Evolutionary conservation across 352 stramenopile species (phyloP), one percentile per base, ranked within the genome.

Genomic region (Phytophthora hybrid): DNA sequence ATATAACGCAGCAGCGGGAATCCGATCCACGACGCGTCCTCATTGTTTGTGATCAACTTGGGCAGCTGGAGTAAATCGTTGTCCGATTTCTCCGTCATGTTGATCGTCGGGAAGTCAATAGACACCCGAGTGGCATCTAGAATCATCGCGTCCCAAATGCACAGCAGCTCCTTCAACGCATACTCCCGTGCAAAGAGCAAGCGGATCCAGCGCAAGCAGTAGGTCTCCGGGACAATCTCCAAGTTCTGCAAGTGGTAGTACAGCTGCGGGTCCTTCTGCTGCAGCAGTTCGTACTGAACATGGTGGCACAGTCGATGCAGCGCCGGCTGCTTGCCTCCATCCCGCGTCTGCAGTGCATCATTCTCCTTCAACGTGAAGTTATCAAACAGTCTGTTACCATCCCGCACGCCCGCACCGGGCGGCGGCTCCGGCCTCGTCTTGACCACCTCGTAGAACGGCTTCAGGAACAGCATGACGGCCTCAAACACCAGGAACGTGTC

Each of bases 111-210:
- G 37, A 87, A 91, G 3, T 79, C 37, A 63, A 93, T 77, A 10
- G 53, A 13, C 1, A 63, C 66, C 0, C 84, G 75, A 23, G 37
- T 71, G 1, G 13, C 46, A 34, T 92, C 81, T 39, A 80, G 31
- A 55, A 96, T 88, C 67, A 96, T 86, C 4, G 80, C 86, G 71
- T 93, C 82, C 87, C 89, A 96, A 1, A 96, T 59, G 23, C 69
- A 69, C 13, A 96, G 41, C 3, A 93, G 57, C 26, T 91, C 80
- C 10, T 90, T 73, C 46, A 96, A 79, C 4, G 73, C 74, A 47
- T 90, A 96, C 65, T 96, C 89, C 1, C 89, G 82, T n/a, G 87
- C 87, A 51, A 96, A 88, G 1, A 96, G 58, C 26, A 96, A 78
- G 1, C 89, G 89, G 16, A 94, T 82, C 89, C 89, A 96, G 10